phyloP scores from a whole-genome alignment of 495 filamentous ascomycete species.

The Lepidopterella palustris region DNA sequence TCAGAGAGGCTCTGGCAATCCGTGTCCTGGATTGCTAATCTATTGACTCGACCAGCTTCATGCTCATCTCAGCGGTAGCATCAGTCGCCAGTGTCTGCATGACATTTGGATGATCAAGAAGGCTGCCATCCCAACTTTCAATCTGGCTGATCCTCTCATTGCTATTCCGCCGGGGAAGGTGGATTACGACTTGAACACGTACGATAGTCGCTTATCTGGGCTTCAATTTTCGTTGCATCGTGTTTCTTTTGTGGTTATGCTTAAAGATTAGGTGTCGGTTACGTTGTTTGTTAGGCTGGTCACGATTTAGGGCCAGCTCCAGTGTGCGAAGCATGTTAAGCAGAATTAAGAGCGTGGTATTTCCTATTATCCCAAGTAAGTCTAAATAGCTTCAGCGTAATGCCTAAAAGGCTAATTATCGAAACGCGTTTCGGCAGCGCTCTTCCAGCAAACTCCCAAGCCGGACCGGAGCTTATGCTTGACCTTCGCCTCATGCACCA shows the following conservation, averaged over 20 bases:
- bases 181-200: constrained; percentile 66
- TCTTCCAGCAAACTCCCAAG: too few relatives aligned
- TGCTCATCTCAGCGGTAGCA: constrained; percentile 77
- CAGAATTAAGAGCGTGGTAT: too few relatives aligned
- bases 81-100: constrained; percentile 67
- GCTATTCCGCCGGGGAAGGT: constrained; percentile 63
- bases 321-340: too few relatives aligned
- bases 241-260: neutral
- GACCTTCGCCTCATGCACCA: too few relatives aligned
- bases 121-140: constrained; percentile 40
- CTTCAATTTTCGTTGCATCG: neutral
- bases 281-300: too few relatives aligned
- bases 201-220: constrained; percentile 26
- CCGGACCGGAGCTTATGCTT: too few relatives aligned
- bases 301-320: too few relatives aligned
- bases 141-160: constrained; percentile 59
- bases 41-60: constrained; percentile 53
- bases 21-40: constrained; percentile 9
- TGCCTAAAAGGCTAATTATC: too few relatives aligned
- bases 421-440: too few relatives aligned
- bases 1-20: neutral
- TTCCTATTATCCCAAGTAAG: too few relatives aligned
- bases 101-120: constrained; percentile 64
- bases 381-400: too few relatives aligned
- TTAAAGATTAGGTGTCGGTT: neutral